These are phyloP conservation scores for Catunica adiposa DNA, from an alignment of 2,329 filamentous ascomycete species.

Conservation along the genomic window DNA sequence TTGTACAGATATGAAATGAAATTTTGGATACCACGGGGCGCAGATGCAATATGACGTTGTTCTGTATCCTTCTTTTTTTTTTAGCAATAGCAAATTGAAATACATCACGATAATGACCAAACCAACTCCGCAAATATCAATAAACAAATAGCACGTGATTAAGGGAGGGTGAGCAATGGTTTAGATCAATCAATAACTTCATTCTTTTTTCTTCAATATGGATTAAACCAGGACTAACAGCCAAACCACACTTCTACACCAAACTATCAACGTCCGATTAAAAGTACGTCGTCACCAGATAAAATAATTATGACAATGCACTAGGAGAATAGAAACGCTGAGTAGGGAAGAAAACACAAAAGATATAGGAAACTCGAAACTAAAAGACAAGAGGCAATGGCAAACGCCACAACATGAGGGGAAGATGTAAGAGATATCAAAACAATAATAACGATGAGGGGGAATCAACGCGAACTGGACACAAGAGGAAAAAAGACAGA, in stretches of 20 bases:
- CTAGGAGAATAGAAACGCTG: constrained; percentile 3
- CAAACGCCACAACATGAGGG: neutral
- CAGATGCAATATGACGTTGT: neutral
- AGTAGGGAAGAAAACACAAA: neutral
- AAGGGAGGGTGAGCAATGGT: neutral
- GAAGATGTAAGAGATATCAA: neutral
- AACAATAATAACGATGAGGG: constrained; percentile 1
- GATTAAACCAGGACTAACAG: neutral
- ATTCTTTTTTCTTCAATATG: neutral
- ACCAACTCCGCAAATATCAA: neutral
- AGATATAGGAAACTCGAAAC: no score
- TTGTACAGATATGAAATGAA: constrained; percentile 2
- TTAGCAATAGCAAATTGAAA: neutral
- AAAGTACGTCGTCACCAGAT: neutral
- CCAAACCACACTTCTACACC: neutral
- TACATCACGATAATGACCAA: neutral
- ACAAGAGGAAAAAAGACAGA: constrained; percentile 10
- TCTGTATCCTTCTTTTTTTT: no score
- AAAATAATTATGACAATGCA: neutral
- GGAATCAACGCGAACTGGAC: constrained; percentile 5
- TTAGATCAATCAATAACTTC: neutral
- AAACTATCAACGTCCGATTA: neutral
- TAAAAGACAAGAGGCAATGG: constrained; percentile 2
- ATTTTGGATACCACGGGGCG: neutral
- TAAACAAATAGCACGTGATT: neutral